Evolutionary conservation across 495 filamentous ascomycete species (phyloP).

Genomic region (Hypoxylon trugodes): DNA sequence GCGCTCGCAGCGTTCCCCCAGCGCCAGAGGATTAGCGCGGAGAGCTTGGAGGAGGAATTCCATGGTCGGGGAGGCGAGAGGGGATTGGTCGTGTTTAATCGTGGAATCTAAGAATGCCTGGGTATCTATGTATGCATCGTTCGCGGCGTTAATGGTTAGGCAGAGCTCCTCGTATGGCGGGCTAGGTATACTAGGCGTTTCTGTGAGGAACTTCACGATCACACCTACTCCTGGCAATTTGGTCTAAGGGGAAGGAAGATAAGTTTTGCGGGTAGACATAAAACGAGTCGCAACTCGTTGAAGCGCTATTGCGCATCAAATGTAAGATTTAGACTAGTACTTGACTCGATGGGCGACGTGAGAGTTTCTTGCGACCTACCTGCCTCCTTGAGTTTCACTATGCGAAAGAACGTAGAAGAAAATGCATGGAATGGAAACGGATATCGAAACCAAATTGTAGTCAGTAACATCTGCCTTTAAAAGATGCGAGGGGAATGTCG

Average conservation of each 20-base stretch:
- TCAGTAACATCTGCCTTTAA: too few relatives aligned
- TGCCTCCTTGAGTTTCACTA: too few relatives aligned
- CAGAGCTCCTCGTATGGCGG: neutral
- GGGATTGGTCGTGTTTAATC: constrained; percentile 87
- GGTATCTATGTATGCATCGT: neutral
- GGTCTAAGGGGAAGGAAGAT: neutral
- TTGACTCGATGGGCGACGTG: neutral
- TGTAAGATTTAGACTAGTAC: too few relatives aligned
- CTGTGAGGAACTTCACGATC: too few relatives aligned
- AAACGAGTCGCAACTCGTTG: too few relatives aligned
- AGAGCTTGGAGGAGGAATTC: constrained; percentile 83
- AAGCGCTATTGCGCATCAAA: too few relatives aligned
- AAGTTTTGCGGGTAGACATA: too few relatives aligned
- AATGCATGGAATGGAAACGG: neutral
- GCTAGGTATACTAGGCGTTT: constrained; percentile 5
- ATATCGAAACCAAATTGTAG: constrained; percentile 12
- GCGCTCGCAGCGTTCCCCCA: constrained; percentile 93
- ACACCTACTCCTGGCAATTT: too few relatives aligned
- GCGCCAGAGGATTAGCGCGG: constrained; percentile 77
- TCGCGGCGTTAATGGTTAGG: constrained; percentile 12
- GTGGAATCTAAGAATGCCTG: constrained; percentile 71
- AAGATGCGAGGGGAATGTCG: too few relatives aligned
- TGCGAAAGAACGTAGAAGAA: neutral
- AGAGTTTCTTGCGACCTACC: too few relatives aligned
- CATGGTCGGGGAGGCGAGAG: constrained; percentile 74